These are phyloP conservation scores for Debaryomyces coudertii DNA, from an alignment of 1,139 yeast genomes.

Conservation along the genomic window DNA sequence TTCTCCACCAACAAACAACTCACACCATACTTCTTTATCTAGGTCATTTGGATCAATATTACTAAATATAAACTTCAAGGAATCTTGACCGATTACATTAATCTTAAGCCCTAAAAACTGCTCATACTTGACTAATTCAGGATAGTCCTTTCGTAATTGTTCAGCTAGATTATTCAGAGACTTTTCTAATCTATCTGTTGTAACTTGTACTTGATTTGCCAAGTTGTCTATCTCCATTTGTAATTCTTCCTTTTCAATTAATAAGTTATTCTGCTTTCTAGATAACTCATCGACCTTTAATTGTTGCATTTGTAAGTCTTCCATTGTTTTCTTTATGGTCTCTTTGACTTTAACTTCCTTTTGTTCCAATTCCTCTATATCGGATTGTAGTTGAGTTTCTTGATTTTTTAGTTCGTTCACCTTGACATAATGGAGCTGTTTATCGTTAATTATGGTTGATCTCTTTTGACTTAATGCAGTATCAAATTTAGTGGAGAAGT, in stretches of 20 bases:
- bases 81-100: slow-evolving; percentile 40
- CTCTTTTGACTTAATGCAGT: slow-evolving; percentile 29
- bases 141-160: slow-evolving; percentile 38
- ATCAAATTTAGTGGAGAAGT: slow-evolving; percentile 32
- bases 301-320: slow-evolving; percentile 27
- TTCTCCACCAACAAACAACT: slow-evolving; percentile 41
- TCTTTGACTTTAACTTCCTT: slow-evolving; percentile 28
- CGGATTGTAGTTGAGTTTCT: slow-evolving; percentile 27
- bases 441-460: slow-evolving; percentile 30
- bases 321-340: slow-evolving; percentile 21
- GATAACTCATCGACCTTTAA: slow-evolving; percentile 30
- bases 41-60: slow-evolving; percentile 47
- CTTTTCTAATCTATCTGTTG: slow-evolving; percentile 22
- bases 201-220: slow-evolving; percentile 20
- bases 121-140: slow-evolving; percentile 47
- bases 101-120: slow-evolving; percentile 49
- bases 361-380: slow-evolving; percentile 23
- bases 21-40: slow-evolving; percentile 40
- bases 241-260: slow-evolving; percentile 25
- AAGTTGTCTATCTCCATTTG: slow-evolving; percentile 27
- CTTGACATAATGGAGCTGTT: slow-evolving; percentile 32
- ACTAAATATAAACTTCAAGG: slow-evolving; percentile 41
- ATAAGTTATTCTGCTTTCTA: slow-evolving; percentile 23
- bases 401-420: slow-evolving; percentile 34
- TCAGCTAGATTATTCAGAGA: slow-evolving; percentile 25